Conservation (phyloP, 352 stramenopile species). For the Pythium dissotocum region DNA sequence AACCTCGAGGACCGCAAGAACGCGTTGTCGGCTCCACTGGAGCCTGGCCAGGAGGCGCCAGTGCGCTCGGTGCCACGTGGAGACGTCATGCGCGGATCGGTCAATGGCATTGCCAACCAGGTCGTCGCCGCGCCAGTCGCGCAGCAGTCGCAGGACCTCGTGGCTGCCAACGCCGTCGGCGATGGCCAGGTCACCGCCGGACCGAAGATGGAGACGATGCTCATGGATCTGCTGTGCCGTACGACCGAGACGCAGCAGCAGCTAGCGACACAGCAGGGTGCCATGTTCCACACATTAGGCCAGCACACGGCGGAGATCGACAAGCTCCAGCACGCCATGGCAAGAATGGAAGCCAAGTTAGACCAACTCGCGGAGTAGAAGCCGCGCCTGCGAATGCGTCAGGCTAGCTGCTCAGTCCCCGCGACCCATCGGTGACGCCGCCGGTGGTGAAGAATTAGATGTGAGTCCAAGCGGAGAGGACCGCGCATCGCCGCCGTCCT, state of each 20-base stretch:
- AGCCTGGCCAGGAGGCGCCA: conserved; percentile 46
- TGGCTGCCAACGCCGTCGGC: conserved; percentile 68
- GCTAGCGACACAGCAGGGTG: conserved; percentile 87
- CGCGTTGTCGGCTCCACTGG: conserved; percentile 63
- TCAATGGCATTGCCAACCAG: conserved; percentile 79
- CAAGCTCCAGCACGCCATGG: conserved; percentile 83
- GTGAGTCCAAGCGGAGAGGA: conserved; percentile 27
- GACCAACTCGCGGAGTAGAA: conserved; percentile 74
- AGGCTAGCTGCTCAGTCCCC: neutral
- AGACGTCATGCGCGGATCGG: conserved; percentile 50
- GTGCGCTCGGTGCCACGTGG: conserved; percentile 31
- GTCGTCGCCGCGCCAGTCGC: conserved; percentile 60
- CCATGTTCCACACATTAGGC: conserved; percentile 90
- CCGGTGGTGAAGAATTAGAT: conserved; percentile 29
- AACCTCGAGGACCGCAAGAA: conserved; percentile 91
- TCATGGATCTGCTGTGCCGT: conserved; percentile 88
- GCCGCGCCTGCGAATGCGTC: neutral
- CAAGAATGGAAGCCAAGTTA: conserved; percentile 90
- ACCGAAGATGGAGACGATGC: conserved; percentile 90
- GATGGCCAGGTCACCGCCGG: conserved; percentile 82
- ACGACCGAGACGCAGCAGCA: conserved; percentile 90
- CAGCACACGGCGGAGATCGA: conserved; percentile 89
- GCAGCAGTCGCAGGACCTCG: conserved; percentile 72
- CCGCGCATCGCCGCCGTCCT: conserved; percentile 1
- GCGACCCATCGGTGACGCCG: neutral